phyloP scores from a whole-genome alignment of 306 rosid genomes.

The Rosa lucieae region DNA sequence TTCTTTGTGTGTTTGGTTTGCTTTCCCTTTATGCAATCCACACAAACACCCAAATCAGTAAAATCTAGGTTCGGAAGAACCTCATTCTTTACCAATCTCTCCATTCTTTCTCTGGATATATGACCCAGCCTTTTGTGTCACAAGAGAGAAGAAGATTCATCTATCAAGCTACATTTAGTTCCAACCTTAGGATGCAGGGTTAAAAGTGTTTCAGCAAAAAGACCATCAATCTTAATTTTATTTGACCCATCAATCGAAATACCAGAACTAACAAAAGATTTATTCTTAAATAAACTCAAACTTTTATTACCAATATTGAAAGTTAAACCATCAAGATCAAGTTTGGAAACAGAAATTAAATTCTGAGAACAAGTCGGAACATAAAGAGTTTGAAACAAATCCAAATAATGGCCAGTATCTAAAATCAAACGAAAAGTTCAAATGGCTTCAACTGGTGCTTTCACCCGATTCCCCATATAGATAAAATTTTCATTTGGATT shows the following conservation, averaged over 20 bases:
- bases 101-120: neutral
- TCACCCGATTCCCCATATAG: too few species aligned
- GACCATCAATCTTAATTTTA: neutral
- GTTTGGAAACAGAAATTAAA: neutral
- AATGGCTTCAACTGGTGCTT: too few species aligned
- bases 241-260: neutral
- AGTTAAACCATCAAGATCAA: neutral
- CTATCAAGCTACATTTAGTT: neutral
- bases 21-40: neutral
- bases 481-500: too few species aligned
- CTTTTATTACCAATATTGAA: neutral
- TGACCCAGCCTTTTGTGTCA: neutral
- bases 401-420: neutral
- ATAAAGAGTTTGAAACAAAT: slow-evolving; percentile 5
- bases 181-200: too few species aligned
- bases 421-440: too few species aligned
- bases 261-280: neutral
- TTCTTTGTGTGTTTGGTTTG: neutral
- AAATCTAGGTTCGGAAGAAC: neutral
- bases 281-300: neutral
- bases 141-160: neutral
- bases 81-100: neutral
- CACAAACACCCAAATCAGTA: neutral
- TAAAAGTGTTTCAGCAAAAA: neutral
- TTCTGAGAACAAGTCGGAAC: neutral